phyloP scores from a whole-genome alignment of 2,329 filamentous ascomycete genomes.

The Ophiostoma montium region DNA sequence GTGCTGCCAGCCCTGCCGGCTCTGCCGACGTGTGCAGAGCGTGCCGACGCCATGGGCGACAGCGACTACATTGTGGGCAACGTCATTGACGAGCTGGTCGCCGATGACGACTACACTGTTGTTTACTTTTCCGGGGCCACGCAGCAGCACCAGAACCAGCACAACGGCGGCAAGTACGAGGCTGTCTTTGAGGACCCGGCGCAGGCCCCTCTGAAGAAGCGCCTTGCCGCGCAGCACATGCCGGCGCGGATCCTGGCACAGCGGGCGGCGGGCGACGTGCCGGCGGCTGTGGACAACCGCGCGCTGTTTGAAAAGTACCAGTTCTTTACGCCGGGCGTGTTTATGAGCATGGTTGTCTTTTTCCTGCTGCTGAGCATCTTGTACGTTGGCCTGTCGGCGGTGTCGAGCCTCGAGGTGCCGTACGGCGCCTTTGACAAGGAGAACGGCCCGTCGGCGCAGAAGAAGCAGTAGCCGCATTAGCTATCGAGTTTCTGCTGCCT shows the following conservation, averaged over 20 bases:
- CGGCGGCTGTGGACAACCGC: constrained; percentile 28
- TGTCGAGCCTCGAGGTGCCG: constrained; percentile 71
- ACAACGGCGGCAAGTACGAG: constrained; percentile 40
- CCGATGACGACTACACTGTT: constrained; percentile 52
- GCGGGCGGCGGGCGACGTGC: constrained; percentile 21
- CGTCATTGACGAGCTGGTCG: constrained; percentile 27
- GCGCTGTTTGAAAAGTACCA: constrained; percentile 84
- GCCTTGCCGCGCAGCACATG: constrained; percentile 10
- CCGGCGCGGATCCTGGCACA: constrained; percentile 11
- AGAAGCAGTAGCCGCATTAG: constrained; percentile 51
- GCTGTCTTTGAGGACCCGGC: constrained; percentile 46
- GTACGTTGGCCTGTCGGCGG: constrained; percentile 60
- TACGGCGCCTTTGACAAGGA: constrained; percentile 97
- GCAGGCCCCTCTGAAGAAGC: constrained; percentile 63
- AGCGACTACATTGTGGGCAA: constrained; percentile 39
- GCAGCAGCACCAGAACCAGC: constrained; percentile 19
- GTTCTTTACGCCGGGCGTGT: constrained; percentile 83
- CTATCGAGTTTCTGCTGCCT: background rate
- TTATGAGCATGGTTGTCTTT: constrained; percentile 65
- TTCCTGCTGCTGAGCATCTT: constrained; percentile 65
- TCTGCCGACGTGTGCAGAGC: constrained; percentile 24
- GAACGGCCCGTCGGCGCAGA: constrained; percentile 76
- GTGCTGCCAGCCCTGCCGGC: constrained; percentile 27
- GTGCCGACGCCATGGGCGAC: constrained; percentile 31
- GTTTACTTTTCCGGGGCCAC: constrained; percentile 51